Conservation (phyloP, 345 rosid species). For the Xanthoceras sorbifolium region DNA sequence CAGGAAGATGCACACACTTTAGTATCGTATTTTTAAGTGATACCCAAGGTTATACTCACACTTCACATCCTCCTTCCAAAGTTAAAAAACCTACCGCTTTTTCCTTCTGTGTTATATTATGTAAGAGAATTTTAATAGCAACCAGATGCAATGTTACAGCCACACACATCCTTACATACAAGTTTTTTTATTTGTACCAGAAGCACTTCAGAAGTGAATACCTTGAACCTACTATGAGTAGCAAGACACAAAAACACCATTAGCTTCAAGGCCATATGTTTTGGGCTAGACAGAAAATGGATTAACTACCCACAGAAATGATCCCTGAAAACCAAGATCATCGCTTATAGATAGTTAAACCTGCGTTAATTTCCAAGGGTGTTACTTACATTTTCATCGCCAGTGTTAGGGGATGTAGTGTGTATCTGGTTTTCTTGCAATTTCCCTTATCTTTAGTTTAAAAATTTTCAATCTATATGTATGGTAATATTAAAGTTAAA, state of each 20-base stretch:
- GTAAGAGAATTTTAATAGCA: not conserved
- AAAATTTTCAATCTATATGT: not conserved
- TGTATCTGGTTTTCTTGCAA: not conserved
- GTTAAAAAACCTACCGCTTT: not conserved
- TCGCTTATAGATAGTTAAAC: not conserved
- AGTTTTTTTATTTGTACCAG: not conserved
- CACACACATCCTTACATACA: not conserved
- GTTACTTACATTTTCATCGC: not conserved
- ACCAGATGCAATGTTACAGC: not conserved
- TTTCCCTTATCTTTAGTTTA: not conserved
- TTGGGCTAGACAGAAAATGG: not conserved
- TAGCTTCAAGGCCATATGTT: not conserved
- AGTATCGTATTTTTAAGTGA: not conserved
- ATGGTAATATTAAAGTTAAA: not conserved
- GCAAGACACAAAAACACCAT: not conserved
- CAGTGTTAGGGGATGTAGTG: not conserved
- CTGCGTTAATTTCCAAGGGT: not conserved
- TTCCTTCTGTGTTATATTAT: not conserved
- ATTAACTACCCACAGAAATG: not conserved
- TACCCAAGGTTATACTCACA: not conserved
- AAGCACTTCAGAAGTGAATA: not conserved
- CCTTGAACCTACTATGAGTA: not conserved
- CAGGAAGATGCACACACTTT: not conserved
- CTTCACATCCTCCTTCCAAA: not conserved
- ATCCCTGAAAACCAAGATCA: not conserved